These are phyloP conservation scores for Beauveria medogensis DNA, from an alignment of 2,329 filamentous ascomycete species.

Conservation along the genomic window DNA sequence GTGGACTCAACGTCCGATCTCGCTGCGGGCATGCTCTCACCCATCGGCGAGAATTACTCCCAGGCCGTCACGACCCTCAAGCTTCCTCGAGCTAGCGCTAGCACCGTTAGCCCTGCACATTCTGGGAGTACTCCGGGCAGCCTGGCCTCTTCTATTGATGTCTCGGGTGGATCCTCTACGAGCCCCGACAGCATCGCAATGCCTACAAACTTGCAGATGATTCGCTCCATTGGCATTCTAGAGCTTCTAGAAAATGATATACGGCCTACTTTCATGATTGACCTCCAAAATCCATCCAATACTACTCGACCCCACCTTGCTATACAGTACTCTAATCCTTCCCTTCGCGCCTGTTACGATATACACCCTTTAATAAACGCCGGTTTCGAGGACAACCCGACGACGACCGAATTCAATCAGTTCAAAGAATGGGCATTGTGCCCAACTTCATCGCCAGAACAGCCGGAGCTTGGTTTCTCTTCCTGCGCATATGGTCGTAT, in stretches of 20 bases:
- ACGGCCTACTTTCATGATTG: constrained; percentile 68
- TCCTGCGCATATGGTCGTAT: constrained; percentile 56
- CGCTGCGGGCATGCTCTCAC: constrained; percentile 38
- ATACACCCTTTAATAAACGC: constrained; percentile 50
- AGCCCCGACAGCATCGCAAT: constrained; percentile 44
- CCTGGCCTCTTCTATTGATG: constrained; percentile 45
- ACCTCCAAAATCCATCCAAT: constrained; percentile 53
- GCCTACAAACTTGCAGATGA: constrained; percentile 42
- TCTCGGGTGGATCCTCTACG: constrained; percentile 35
- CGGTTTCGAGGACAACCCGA: constrained; percentile 34
- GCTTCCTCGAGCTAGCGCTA: constrained; percentile 46
- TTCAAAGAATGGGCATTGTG: constrained; percentile 66
- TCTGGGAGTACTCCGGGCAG: constrained; percentile 45
- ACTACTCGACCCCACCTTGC: constrained; percentile 45
- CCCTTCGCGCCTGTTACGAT: constrained; percentile 49
- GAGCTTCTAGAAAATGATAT: constrained; percentile 72
- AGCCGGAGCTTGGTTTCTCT: constrained; percentile 42
- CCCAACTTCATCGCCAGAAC: constrained; percentile 43
- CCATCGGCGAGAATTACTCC: constrained; percentile 33
- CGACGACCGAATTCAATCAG: constrained; percentile 42
- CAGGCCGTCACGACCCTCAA: constrained; percentile 46
- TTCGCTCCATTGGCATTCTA: constrained; percentile 58
- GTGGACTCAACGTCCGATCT: constrained; percentile 33
- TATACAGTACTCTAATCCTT: constrained; percentile 60
- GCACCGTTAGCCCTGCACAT: constrained; percentile 36